Base-by-base conservation (phyloP, 345 rosid genomes). In the Bruguiera sexangula region DNA sequence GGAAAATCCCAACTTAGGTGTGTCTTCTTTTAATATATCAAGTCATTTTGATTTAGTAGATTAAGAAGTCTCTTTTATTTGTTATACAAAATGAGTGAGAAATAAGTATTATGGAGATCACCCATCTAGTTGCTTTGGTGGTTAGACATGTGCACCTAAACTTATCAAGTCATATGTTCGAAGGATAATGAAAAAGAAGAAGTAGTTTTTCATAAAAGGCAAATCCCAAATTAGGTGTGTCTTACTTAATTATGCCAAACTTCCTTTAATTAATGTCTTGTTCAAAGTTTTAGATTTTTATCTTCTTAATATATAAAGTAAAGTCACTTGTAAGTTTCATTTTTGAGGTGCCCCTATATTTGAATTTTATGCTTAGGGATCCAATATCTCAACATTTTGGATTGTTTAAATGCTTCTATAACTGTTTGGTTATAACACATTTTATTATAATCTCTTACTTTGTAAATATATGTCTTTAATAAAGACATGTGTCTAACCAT, bases 1-100 rank as follows among this genome's bases (percentile, higher is more conserved):
- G 91, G 72, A 92, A 87, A 70, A 84, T 95, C 71, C 96, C 92
- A 4, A 95, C 96, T 69, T 86, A 90, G 93, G 99, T 88, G 62
- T 11, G 74, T 31, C 3, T n/a, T 29, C 24, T 24, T 24, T 24
- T 24, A 24, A 24, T 24, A 24, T 24, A 24, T 24, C 24, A 24
- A 24, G 24, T 27, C 29, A 27, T 27, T 27, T 27, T 27, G 29
- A 27, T 27, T 1, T 27, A 27, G 0, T 89, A 90, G 95, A 83
- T 82, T 65, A 81, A 34, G 10, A 34, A 73, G 30, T 89, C 93
- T 71, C 88, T 89, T 6, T 34, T 77, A 80, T 76, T 53, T 88
- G 72, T 71, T 82, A 63, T 97, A 94, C 67, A 78, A 74, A 18
- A 89, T 91, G 98, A 87, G 30, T 19, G 98, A 87, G 46, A 65